Conservation (phyloP, 129 eudicot species). For the Rutidosis leptorrhynchoides region DNA sequence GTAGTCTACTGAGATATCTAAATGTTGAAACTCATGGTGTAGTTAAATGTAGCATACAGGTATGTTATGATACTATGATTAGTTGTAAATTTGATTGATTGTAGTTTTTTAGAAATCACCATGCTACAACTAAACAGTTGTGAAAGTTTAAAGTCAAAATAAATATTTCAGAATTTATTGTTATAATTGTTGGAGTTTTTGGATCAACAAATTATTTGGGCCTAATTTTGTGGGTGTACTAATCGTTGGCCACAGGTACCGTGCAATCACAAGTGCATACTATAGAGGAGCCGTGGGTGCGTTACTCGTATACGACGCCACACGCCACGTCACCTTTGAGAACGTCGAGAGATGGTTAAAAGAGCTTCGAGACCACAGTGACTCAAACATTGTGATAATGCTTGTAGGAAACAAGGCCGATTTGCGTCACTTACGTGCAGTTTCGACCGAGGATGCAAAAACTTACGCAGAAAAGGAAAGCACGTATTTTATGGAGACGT, state of each 20-base stretch:
- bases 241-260: constrained; percentile 39
- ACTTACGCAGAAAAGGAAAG: constrained; percentile 64
- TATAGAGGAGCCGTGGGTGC: constrained; percentile 84
- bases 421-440: constrained; percentile 55
- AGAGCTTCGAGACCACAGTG: constrained; percentile 68
- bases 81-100: not conserved
- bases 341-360: constrained; percentile 67
- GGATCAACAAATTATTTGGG: not conserved
- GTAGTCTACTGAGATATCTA: not conserved
- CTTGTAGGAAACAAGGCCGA: constrained; percentile 74
- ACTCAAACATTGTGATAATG: constrained; percentile 67
- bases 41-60: not conserved
- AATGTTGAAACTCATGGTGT: not conserved
- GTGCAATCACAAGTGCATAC: constrained; percentile 72
- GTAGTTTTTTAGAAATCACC: not conserved
- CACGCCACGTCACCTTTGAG: constrained; percentile 65
- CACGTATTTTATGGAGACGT: constrained; percentile 61
- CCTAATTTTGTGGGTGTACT: constrained; percentile 5
- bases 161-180: not conserved
- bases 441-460: constrained; percentile 70
- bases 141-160: not conserved
- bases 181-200: not conserved
- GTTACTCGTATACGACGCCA: constrained; percentile 62
- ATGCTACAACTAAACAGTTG: not conserved
- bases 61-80: not conserved